Conservation (phyloP, 2,329 filamentous ascomycete species). For the Pestalotiopsis sp. region DNA sequence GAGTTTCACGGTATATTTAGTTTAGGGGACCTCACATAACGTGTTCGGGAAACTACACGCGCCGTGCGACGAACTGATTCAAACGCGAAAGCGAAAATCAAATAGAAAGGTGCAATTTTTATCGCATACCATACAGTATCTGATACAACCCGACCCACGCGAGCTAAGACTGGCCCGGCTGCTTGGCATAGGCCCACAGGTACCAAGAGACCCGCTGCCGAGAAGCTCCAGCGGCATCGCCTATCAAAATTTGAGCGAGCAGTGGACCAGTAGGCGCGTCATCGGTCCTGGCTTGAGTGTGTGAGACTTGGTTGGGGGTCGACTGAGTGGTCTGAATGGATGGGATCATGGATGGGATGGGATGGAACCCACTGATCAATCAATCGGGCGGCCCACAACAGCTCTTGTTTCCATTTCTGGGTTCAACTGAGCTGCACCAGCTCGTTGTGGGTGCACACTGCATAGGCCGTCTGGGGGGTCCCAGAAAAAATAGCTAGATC, state of each 20-base stretch:
- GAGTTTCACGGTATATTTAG: background rate
- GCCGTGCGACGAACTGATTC: background rate
- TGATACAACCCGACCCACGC: background rate
- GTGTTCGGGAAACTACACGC: background rate
- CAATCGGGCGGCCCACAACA: background rate
- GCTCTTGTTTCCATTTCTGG: slow-evolving; percentile 5
- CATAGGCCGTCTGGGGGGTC: background rate
- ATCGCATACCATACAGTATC: slow-evolving; percentile 5
- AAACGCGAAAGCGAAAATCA: background rate
- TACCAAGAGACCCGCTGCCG: background rate
- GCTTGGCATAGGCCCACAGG: background rate
- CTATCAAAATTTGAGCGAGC: slow-evolving; percentile 15
- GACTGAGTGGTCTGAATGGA: too few relatives aligned
- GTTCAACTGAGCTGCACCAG: background rate
- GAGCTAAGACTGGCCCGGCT: background rate
- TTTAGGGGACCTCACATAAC: background rate
- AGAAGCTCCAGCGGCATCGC: slow-evolving; percentile 8
- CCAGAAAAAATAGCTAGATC: background rate
- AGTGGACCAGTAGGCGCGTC: slow-evolving; percentile 12
- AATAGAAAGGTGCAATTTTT: background rate
- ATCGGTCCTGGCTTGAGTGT: background rate
- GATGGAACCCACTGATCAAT: background rate
- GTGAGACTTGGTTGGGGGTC: background rate
- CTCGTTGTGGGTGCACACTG: background rate
- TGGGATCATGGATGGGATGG: background rate